Evolutionary conservation across 257 asterid species (phyloP).

Genomic region (Paulownia fortunei): DNA sequence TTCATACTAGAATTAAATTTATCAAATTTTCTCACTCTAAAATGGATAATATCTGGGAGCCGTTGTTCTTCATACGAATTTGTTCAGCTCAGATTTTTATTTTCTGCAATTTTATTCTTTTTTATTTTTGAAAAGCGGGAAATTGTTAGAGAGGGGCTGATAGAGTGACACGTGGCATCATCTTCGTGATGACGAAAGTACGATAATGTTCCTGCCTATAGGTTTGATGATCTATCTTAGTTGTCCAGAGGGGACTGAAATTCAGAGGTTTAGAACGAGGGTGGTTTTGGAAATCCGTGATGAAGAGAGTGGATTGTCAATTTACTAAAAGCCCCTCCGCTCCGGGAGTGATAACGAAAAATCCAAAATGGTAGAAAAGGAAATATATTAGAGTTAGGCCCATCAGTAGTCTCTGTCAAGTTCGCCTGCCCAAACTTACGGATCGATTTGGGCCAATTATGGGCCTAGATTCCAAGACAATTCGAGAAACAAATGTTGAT

Average conservation of each 20-base stretch:
- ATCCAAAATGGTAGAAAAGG: too few relatives aligned
- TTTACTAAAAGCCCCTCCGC: too few relatives aligned
- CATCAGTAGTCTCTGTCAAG: too few relatives aligned
- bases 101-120: not conserved
- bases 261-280: not conserved
- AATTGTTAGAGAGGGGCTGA: slow-evolving; percentile 34
- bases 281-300: not conserved
- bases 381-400: too few relatives aligned
- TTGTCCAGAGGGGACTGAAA: too few relatives aligned
- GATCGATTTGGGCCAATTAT: too few relatives aligned
- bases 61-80: slow-evolving; percentile 36
- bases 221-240: too few relatives aligned
- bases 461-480: too few relatives aligned
- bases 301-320: too few relatives aligned
- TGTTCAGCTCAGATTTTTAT: slow-evolving; percentile 26
- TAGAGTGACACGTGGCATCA: slow-evolving; percentile 44
- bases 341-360: too few relatives aligned
- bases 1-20: not conserved
- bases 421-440: too few relatives aligned
- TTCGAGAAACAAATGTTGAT: too few relatives aligned
- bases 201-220: slow-evolving; percentile 6
- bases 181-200: not conserved
- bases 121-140: slow-evolving; percentile 30
- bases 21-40: slow-evolving; percentile 15
- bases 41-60: slow-evolving; percentile 38